Evolutionary conservation across 78 protist species (phyloP).

Genomic region (Dictyostelium citrinum): DNA sequence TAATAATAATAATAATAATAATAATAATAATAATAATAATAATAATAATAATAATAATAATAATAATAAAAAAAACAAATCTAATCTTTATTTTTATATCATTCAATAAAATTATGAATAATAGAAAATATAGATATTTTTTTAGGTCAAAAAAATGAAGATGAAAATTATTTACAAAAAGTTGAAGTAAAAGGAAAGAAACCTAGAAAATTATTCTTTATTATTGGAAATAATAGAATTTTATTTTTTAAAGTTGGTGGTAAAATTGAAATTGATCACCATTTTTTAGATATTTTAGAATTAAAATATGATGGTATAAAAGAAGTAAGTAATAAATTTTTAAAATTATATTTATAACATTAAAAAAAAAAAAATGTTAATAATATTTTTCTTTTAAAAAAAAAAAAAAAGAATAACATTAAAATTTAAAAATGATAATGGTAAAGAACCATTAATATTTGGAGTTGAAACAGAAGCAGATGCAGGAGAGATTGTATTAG

Average conservation of each 20-base stretch:
- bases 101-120: too few relatives aligned
- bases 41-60: not conserved
- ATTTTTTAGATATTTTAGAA: slow-evolving; percentile 49
- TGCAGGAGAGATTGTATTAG: slow-evolving; percentile 45
- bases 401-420: not conserved
- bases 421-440: slow-evolving; percentile 41
- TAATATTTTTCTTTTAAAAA: not conserved
- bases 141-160: slow-evolving; percentile 44
- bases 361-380: too few relatives aligned
- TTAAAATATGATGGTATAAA: slow-evolving; percentile 38
- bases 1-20: not conserved
- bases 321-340: too few relatives aligned
- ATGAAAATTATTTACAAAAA: slow-evolving; percentile 50
- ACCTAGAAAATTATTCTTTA: slow-evolving; percentile 45
- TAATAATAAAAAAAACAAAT: not conserved
- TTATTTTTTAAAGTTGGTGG: slow-evolving; percentile 73
- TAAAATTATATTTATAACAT: too few relatives aligned
- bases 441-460: slow-evolving; percentile 61
- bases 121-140: slow-evolving; percentile 57
- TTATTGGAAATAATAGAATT: slow-evolving; percentile 55
- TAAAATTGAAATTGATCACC: slow-evolving; percentile 45
- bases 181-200: slow-evolving; percentile 68
- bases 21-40: too few relatives aligned
- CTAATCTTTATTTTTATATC: not conserved
- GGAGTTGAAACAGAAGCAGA: slow-evolving; percentile 22